Evolutionary conservation across 352 stramenopile species (phyloP).

Genomic region (Phytophthora quininea): DNA sequence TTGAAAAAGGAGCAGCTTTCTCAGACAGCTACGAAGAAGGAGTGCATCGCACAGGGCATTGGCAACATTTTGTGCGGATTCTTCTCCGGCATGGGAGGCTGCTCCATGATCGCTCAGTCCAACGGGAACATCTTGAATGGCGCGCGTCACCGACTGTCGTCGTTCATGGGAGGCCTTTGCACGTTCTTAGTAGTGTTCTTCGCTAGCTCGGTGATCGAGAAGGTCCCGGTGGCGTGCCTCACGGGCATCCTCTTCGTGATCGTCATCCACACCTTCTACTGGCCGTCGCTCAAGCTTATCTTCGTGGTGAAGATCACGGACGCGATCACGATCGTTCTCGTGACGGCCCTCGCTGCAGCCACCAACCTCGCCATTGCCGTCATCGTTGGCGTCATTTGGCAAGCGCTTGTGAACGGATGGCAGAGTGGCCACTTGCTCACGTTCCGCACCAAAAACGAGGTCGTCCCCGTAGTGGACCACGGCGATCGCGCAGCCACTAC

Average conservation of each 20-base stretch:
- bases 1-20: conserved; percentile 81
- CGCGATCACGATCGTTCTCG: conserved; percentile 79
- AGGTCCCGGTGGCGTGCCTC: conserved; percentile 85
- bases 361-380: conserved; percentile 90
- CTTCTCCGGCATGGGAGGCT: conserved; percentile 93
- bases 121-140: conserved; percentile 91
- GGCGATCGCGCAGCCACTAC: conserved; percentile 30
- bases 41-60: conserved; percentile 89
- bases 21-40: conserved; percentile 61
- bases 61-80: conserved; percentile 93
- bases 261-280: conserved; percentile 91
- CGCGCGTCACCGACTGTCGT: conserved; percentile 69
- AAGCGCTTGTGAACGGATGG: conserved; percentile 85
- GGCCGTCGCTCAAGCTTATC: conserved; percentile 84
- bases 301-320: conserved; percentile 77
- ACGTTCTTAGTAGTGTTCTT: conserved; percentile 85
- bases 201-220: conserved; percentile 81
- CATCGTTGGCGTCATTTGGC: conserved; percentile 84
- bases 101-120: conserved; percentile 94
- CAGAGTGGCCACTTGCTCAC: conserved; percentile 61
- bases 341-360: conserved; percentile 84
- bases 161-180: conserved; percentile 63
- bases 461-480: conserved; percentile 36
- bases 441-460: conserved; percentile 38
- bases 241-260: conserved; percentile 91